Conservation (phyloP, 345 rosid genomes). For the Alliaria petiolata region DNA sequence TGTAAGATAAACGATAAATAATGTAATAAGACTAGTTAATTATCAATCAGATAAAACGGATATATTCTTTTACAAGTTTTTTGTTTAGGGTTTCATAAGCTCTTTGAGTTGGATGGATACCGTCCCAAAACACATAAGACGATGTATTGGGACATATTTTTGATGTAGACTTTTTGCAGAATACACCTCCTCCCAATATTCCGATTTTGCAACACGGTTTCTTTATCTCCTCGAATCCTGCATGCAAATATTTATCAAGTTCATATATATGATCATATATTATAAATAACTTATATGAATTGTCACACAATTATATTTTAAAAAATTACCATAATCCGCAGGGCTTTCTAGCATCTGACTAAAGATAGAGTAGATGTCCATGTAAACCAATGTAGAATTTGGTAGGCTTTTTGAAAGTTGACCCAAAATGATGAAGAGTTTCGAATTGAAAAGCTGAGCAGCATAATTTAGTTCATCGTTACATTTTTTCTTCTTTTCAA, state of each 20-base stretch:
- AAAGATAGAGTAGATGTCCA: slow-evolving; percentile 45
- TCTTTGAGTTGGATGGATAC: slow-evolving; percentile 40
- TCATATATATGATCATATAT: not conserved
- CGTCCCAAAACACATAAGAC: slow-evolving; percentile 32
- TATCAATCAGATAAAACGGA: not conserved
- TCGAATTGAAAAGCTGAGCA: slow-evolving; percentile 50
- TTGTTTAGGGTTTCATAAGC: slow-evolving; percentile 21
- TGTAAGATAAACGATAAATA: not conserved
- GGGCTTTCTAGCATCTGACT: slow-evolving; percentile 42
- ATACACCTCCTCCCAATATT: slow-evolving; percentile 13
- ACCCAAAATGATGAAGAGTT: slow-evolving; percentile 31
- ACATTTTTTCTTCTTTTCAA: slow-evolving; percentile 42
- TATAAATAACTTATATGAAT: no score
- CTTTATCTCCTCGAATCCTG: slow-evolving; percentile 26
- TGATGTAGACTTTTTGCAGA: slow-evolving; percentile 6
- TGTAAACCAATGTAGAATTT: slow-evolving; percentile 33
- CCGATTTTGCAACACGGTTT: slow-evolving; percentile 35
- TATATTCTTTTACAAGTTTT: not conserved
- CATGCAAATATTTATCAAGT: not conserved
- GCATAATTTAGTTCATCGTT: slow-evolving; percentile 43
- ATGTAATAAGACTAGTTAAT: not conserved
- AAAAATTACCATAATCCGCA: slow-evolving; percentile 44
- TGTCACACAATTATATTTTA: not conserved
- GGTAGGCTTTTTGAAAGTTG: slow-evolving; percentile 33
- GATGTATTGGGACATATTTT: slow-evolving; percentile 20